Conservation (phyloP, 1,139 yeast genomes). For the Candida sp. region DNA sequence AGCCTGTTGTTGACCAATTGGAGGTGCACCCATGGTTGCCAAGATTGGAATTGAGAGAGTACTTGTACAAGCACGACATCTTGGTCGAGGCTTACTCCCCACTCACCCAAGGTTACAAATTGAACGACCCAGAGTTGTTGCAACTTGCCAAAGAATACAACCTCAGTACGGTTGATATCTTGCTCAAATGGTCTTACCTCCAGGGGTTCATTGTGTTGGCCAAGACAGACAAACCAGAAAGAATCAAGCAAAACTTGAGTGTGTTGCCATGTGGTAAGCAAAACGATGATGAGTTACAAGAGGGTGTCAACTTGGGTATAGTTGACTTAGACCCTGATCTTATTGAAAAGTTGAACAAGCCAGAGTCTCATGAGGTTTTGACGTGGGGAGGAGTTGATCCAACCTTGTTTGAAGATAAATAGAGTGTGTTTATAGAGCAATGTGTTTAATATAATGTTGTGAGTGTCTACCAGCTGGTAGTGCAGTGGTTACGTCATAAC, state of each 20-base stretch:
- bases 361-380: slow-evolving; percentile 33
- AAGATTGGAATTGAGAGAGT: slow-evolving; percentile 39
- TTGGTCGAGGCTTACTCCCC: slow-evolving; percentile 74
- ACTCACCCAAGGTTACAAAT: slow-evolving; percentile 61
- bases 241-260: slow-evolving; percentile 44
- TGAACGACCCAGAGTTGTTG: slow-evolving; percentile 53
- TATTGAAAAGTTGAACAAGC: slow-evolving; percentile 34
- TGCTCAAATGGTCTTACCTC: slow-evolving; percentile 41
- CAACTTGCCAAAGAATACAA: slow-evolving; percentile 27
- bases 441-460: background rate
- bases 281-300: slow-evolving; percentile 27
- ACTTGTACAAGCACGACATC: slow-evolving; percentile 41
- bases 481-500: no score
- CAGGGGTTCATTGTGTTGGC: slow-evolving; percentile 77
- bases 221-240: slow-evolving; percentile 58
- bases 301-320: slow-evolving; percentile 30
- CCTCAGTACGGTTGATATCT: slow-evolving; percentile 29
- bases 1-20: slow-evolving; percentile 47
- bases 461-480: background rate
- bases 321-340: slow-evolving; percentile 37
- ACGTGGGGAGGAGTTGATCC: slow-evolving; percentile 36
- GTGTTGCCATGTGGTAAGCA: slow-evolving; percentile 34
- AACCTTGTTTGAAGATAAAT: slow-evolving; percentile 20
- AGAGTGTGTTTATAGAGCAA: background rate
- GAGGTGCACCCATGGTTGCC: slow-evolving; percentile 55